A percentile compares a stretch with the other conserved stretches of the same genome.
phyloP scores from a whole-genome alignment of 129 eudicot species.

The Logfia minima region DNA sequence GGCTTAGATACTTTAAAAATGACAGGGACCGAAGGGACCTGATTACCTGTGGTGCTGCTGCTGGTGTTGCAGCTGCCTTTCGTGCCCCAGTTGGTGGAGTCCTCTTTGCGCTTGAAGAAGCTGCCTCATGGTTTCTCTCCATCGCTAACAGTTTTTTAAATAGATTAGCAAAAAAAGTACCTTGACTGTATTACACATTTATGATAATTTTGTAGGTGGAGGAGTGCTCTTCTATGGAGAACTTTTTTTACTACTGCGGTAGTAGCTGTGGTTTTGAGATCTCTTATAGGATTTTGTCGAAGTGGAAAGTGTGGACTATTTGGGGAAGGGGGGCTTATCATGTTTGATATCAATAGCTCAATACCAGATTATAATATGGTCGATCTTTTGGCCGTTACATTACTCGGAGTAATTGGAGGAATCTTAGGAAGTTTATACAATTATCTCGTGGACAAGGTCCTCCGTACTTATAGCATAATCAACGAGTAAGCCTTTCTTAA shows the following conservation, averaged over 20 bases:
- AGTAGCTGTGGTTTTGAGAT: conserved; percentile 87
- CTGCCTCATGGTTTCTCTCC: conserved; percentile 77
- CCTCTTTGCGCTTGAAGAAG: conserved; percentile 98
- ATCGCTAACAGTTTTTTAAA: conserved; percentile 1
- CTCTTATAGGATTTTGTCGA: conserved; percentile 63
- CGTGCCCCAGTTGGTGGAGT: conserved; percentile 99
- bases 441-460: conserved; percentile 83
- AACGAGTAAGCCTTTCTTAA: conserved; percentile 60
- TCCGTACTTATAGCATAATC: conserved; percentile 68
- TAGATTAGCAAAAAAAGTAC: neutral
- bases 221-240: conserved; percentile 99
- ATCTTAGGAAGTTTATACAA: conserved; percentile 80
- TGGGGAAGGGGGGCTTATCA: conserved; percentile 91
- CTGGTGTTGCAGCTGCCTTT: conserved; percentile 98
- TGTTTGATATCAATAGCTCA: conserved; percentile 77
- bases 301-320: conserved; percentile 82
- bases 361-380: conserved; percentile 49
- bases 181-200: neutral
- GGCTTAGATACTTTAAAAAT: conserved; percentile 91
- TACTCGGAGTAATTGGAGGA: conserved; percentile 86
- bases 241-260: conserved; percentile 94
- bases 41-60: conserved; percentile 98
- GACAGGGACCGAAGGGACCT: conserved; percentile 92
- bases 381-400: conserved; percentile 70
- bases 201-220: conserved; percentile 65